Evolutionary conservation across 805 yeast genomes (phyloP), one percentile per base, ranked within the genome.

Genomic region (Isabelozyma pseudorhagii): DNA sequence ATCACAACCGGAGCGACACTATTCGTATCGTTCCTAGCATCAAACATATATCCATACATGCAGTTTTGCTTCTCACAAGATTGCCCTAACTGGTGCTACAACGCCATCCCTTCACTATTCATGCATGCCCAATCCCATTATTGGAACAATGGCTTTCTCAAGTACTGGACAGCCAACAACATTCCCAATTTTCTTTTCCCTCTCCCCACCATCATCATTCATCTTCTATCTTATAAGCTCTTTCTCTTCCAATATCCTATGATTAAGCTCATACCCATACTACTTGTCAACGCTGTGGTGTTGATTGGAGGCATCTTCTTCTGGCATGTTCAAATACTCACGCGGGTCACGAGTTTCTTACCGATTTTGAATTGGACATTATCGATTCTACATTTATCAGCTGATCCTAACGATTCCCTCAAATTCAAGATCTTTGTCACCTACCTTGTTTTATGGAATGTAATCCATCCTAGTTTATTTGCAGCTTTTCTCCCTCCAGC

Each of bases 401-500:
- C 25, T 6, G 25, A 21, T 21, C 25, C 25, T 4, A 21, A 21
- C 1, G 43, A 45, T 13, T 44, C 44, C 18, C 25, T 46, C 46
- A 46, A 31, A 34, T 46, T 47, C 50, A 55, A 55, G 29, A 47
- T 39, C 41, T 51, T 58, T 51, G 44, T 51, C 52, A 55, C 60
- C 14, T 87, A 81, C 71, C 69, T 82, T 57, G 54, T 83, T 5
- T 55, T 78, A 0, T 92, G 96, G 96, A 73, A 71, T 18, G 62
- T 84, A 5, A 57, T 83, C 3, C 97, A 92, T 66, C 79, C 92
- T 0, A 78, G 81, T 1, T 68, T 92, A 46, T 92, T 82, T 69
- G 89, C 86, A 7, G 84, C 84, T n/a, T 92, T 89, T 61, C 72
- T 92, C 41, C 98, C 97, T 2, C 98, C 98, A 4, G 98, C 98